Evolutionary conservation across 108 stramenopile genomes (phyloP).

Genomic region (Schizochytrium sp.): DNA sequence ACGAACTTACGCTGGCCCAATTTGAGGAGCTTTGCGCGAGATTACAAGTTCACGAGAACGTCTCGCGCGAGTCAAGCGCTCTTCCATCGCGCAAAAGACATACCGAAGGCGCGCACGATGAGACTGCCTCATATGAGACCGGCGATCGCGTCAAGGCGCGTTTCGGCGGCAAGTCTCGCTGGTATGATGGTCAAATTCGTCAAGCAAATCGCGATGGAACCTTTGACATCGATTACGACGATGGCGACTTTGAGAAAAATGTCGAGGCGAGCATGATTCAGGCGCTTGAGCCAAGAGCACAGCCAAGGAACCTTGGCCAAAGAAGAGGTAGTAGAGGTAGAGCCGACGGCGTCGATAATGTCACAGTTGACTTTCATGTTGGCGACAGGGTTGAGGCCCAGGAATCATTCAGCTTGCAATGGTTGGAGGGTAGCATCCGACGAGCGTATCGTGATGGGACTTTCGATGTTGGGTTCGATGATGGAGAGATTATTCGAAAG

Average conservation of each 20-base stretch:
- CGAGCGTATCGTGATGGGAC: no score
- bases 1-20: not conserved
- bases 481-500: no score
- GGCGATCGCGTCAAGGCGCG: not conserved
- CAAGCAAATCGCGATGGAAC: not conserved
- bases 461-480: no score
- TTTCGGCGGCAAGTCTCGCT: not conserved
- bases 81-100: not conserved
- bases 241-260: not conserved
- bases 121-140: not conserved
- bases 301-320: no score
- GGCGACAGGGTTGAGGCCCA: not conserved
- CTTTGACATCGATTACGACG: conserved; percentile 12
- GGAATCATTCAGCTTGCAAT: not conserved
- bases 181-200: not conserved
- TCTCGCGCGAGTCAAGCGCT: not conserved
- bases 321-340: no score
- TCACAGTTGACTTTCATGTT: not conserved
- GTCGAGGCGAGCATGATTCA: not conserved
- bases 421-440: no score
- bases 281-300: not conserved
- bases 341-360: no score
- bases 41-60: not conserved
- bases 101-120: not conserved
- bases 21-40: not conserved